Base-by-base conservation (phyloP, 257 asterid species). In the Lithospermum erythrorhizon region DNA sequence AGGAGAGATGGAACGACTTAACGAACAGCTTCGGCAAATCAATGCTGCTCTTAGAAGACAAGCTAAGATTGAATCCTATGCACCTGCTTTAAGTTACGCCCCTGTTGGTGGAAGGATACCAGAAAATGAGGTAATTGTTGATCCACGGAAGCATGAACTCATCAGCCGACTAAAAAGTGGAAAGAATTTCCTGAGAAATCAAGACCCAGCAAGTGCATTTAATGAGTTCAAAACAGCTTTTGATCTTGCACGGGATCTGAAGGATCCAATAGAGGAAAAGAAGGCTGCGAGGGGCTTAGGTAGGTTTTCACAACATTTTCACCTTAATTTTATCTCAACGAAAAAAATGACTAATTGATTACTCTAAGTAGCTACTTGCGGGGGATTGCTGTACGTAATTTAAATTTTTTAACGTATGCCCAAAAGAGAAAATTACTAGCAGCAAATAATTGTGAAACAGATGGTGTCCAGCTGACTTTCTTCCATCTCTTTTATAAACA, bases 251-350 rank as follows among this genome's bases (percentile, higher is more conserved):
- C 88, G 79, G 78, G 78, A 75, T 67, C 78, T 93, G 20, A 73
- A 79, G 67, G 96, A 89, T 65, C 86, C 94, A 35, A 83, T 79
- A 19, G 94, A 85, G 87, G 96, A 89, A 77, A 93, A 87, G 83
- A 93, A 93, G 78, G 99, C 99, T 66, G 95, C 97, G 48, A 78
- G 99, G 74, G 99, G 99, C 30, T 77, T 93, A 82, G 99, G 98
- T 93, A 81, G 25, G 59, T 63, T 62, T 45, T 20, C 53, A 59
- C 67, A 23, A n/a, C 21, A 19, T 54, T 24, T 22, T 51, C 5
- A 22, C 1, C 0, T 18, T 56, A 11, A 22, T 13, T 41, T 13
- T 41, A 41, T 41, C 49, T 5, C 0, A 11, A 5, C 49, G 6
- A 0, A 27, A 27, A 3, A 27, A 27, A 27, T 7, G 5, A 27